These are phyloP conservation scores for Durotheca rogersii DNA, from an alignment of 495 filamentous ascomycete species.

Conservation along the genomic window DNA sequence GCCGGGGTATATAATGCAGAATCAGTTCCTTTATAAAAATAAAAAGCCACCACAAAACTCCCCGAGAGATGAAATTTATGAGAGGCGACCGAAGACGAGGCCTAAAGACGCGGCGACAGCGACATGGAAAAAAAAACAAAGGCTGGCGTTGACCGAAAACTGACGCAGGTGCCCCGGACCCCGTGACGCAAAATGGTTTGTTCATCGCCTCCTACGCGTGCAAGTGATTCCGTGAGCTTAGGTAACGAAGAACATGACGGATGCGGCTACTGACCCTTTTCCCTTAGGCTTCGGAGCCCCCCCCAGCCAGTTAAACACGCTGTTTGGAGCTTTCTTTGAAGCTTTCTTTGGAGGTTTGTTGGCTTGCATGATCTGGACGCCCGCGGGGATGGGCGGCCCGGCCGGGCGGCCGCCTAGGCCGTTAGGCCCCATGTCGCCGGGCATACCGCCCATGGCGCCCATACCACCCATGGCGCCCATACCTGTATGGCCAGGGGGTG, in stretches of 20 bases:
- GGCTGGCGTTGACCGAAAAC: not conserved
- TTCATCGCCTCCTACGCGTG: constrained; percentile 13
- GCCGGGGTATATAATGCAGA: constrained; percentile 40
- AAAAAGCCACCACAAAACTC: constrained; percentile 25
- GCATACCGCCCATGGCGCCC: constrained; percentile 10
- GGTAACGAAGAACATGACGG: constrained; percentile 3
- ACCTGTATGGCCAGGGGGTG: constrained; percentile 13
- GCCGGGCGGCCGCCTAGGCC: constrained; percentile 1
- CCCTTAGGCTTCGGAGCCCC: constrained; percentile 31
- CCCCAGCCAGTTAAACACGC: constrained; percentile 44
- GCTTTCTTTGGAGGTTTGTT: constrained; percentile 30
- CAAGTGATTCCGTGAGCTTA: constrained; percentile 15
- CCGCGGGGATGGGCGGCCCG: not conserved
- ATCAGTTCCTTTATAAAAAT: constrained; percentile 30
- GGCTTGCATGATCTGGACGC: constrained; percentile 17
- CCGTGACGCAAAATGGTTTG: not conserved
- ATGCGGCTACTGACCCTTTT: constrained; percentile 26
- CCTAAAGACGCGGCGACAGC: constrained; percentile 1
- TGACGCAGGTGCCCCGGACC: not conserved
- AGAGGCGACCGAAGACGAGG: constrained; percentile 16
- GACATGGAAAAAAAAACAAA: not conserved
- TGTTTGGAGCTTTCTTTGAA: constrained; percentile 22
- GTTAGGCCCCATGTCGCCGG: not conserved
- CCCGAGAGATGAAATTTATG: constrained; percentile 22
- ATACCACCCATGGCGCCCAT: constrained; percentile 11